phyloP scores from a whole-genome alignment of 2,329 filamentous ascomycete species.

The Exophiala phaeomuriformis region DNA sequence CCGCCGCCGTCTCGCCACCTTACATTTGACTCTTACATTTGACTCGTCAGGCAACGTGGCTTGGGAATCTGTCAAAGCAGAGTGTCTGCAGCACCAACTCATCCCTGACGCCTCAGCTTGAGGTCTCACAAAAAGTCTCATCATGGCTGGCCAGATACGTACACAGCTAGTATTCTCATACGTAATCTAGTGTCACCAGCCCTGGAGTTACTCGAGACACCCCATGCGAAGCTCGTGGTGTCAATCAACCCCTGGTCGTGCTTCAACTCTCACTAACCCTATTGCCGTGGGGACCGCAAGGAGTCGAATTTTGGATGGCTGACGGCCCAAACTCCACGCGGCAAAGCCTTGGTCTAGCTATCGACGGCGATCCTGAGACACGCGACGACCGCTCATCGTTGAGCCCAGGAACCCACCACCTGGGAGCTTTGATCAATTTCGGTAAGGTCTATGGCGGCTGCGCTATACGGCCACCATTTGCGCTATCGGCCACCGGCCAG shows the following conservation, averaged over 20 bases:
- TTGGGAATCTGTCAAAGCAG: constrained; percentile 10
- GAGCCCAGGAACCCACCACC: not conserved
- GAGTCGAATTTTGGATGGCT: not conserved
- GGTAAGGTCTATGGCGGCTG: constrained; percentile 14
- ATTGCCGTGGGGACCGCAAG: not conserved
- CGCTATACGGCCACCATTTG: constrained; percentile 6
- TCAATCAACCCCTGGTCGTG: constrained; percentile 7
- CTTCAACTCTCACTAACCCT: not conserved
- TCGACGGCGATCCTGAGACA: constrained; percentile 21
- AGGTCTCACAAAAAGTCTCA: constrained; percentile 9
- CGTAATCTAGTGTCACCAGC: constrained; percentile 22
- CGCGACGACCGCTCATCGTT: constrained; percentile 5
- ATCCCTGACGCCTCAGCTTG: constrained; percentile 1
- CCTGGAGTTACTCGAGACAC: constrained; percentile 4
- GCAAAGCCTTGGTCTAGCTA: constrained; percentile 12
- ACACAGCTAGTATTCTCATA: constrained; percentile 16
- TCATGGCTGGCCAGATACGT: constrained; percentile 2
- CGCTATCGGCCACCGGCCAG: constrained; percentile 10
- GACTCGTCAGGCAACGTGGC: constrained; percentile 21
- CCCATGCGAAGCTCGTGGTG: constrained; percentile 10
- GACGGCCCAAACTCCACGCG: constrained; percentile 9
- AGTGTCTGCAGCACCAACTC: constrained; percentile 3
- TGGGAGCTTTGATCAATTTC: constrained; percentile 16
- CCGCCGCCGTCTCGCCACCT: constrained; percentile 10
- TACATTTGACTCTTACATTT: not conserved